Evolutionary conservation across 2,329 filamentous ascomycete species (phyloP).

Genomic region (Alternaria incomplexa): DNA sequence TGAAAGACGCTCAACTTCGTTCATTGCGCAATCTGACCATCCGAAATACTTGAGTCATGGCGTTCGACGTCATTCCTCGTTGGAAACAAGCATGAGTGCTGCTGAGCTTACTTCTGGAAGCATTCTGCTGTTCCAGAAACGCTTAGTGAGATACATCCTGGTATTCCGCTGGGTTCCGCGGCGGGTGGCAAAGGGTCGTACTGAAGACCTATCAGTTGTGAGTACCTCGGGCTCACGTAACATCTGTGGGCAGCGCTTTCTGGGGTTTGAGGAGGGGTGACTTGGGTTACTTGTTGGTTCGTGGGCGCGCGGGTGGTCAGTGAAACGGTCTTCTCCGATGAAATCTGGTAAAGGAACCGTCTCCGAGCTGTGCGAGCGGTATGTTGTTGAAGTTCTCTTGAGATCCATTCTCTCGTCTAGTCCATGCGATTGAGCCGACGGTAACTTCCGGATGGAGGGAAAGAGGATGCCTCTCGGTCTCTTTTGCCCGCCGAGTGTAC

Average conservation of each 20-base stretch:
- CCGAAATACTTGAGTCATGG: neutral
- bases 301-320: neutral
- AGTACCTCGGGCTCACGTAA: neutral
- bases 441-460: neutral
- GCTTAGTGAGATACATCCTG: neutral
- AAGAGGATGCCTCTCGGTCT: neutral
- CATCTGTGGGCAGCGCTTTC: neutral
- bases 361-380: neutral
- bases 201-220: neutral
- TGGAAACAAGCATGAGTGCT: neutral
- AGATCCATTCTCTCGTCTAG: neutral
- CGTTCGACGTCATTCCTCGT: neutral
- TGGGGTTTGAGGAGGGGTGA: neutral
- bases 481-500: neutral
- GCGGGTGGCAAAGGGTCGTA: neutral
- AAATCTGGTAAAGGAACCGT: neutral
- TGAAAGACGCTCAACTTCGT: neutral
- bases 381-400: neutral
- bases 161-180: neutral
- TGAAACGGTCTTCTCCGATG: neutral
- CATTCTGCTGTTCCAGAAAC: neutral
- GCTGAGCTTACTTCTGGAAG: constrained; percentile 1
- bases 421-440: neutral
- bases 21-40: neutral
- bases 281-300: neutral